Percentiles rank a stretch among this genome's conserved stretches.
Conservation (phyloP, 2,329 filamentous ascomycete species). For the Diplodia seriata region DNA sequence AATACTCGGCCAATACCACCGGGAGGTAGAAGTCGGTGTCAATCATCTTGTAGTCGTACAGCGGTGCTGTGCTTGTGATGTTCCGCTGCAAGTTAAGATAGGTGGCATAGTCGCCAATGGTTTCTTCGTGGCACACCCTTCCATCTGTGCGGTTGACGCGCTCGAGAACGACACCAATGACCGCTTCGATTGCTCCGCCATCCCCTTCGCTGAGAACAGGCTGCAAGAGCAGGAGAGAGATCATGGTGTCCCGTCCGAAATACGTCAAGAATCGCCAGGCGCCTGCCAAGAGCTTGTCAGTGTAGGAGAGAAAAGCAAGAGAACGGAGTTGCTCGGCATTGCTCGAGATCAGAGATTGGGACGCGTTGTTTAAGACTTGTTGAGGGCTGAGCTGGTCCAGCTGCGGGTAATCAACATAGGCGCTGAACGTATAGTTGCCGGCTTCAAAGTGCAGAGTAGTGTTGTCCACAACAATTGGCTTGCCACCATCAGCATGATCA, state of each 20-base stretch:
- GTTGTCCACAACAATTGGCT: conserved; percentile 41
- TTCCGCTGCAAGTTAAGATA: conserved; percentile 64
- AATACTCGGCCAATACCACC: conserved; percentile 65
- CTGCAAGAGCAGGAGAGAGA: conserved; percentile 64
- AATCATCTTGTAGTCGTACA: conserved; percentile 67
- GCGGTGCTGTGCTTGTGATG: conserved; percentile 59
- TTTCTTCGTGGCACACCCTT: conserved; percentile 69
- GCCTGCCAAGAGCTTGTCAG: conserved; percentile 67
- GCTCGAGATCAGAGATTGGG: conserved; percentile 55
- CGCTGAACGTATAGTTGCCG: conserved; percentile 65
- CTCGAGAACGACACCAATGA: conserved; percentile 66
- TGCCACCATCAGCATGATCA: conserved; percentile 37
- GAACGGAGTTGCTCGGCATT: conserved; percentile 58
- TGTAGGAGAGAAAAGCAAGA: conserved; percentile 69
- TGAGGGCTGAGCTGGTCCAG: conserved; percentile 59
- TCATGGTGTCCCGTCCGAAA: conserved; percentile 71
- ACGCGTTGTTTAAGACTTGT: conserved; percentile 59
- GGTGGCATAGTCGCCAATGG: conserved; percentile 70
- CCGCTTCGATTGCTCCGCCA: conserved; percentile 65
- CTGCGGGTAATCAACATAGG: conserved; percentile 68
- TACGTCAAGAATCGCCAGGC: conserved; percentile 72
- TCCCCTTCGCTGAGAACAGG: conserved; percentile 64
- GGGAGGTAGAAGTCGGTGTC: conserved; percentile 69
- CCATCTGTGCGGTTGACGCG: conserved; percentile 67
- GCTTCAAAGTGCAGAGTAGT: conserved; percentile 56